Conservation (phyloP, 2,329 filamentous ascomycete genomes). For the Calonectria leucothoes region DNA sequence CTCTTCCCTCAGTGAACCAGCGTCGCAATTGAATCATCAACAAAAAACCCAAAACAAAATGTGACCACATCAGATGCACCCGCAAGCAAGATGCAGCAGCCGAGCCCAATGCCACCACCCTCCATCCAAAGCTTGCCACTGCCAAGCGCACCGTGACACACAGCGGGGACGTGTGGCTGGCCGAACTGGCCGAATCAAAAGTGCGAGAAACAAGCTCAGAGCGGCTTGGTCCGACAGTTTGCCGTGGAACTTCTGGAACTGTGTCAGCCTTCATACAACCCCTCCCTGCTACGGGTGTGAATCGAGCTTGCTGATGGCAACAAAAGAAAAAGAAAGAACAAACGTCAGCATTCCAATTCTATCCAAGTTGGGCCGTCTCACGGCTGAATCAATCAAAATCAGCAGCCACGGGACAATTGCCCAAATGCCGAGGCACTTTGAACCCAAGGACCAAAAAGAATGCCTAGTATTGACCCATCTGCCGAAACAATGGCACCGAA, state of each 20-base stretch:
- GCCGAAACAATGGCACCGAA: not conserved
- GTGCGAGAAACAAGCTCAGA: not conserved
- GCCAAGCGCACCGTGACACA: constrained; percentile 41
- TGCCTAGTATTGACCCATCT: not conserved
- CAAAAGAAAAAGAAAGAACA: not conserved
- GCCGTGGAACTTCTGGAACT: constrained; percentile 9
- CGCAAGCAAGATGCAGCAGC: not conserved
- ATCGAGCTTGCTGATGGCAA: not conserved
- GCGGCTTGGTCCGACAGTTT: not conserved
- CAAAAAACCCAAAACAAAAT: not conserved
- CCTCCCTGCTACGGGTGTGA: not conserved
- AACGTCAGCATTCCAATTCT: not conserved
- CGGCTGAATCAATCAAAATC: not conserved
- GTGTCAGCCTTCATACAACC: not conserved
- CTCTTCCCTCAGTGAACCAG: not conserved
- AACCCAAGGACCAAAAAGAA: not conserved
- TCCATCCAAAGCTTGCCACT: not conserved
- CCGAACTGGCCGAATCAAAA: not conserved
- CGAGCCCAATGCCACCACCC: not conserved
- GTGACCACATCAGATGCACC: not conserved
- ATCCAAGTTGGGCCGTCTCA: not conserved
- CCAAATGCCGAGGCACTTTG: not conserved
- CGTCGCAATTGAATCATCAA: not conserved
- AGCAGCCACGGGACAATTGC: not conserved
- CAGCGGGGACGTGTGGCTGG: not conserved